Evolutionary conservation across 257 asterid species (phyloP).

Genomic region (Oldenlandia corymbosa): DNA sequence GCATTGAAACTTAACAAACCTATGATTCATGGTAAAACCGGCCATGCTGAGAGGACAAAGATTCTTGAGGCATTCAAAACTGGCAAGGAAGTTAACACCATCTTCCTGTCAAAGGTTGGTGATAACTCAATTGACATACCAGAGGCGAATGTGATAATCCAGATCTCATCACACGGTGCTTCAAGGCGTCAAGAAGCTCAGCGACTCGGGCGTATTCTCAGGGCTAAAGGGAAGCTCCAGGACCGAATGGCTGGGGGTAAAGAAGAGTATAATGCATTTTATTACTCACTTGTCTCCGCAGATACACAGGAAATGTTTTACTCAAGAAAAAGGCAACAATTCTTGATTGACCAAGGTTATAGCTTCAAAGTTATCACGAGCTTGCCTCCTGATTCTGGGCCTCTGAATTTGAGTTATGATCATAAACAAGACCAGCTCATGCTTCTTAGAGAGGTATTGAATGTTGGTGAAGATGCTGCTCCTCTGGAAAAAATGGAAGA

Average conservation of each 20-base stretch:
- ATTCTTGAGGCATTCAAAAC: slow-evolving; percentile 96
- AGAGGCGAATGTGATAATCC: slow-evolving; percentile 96
- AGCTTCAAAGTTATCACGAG: slow-evolving; percentile 95
- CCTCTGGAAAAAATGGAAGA: slow-evolving; percentile 94
- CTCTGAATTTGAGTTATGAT: slow-evolving; percentile 61
- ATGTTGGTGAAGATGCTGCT: slow-evolving; percentile 81
- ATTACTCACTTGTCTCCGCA: slow-evolving; percentile 95
- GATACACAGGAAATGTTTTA: slow-evolving; percentile 99
- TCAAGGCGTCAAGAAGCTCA: slow-evolving; percentile 99
- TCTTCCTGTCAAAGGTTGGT: slow-evolving; percentile 99
- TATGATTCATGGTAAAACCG: slow-evolving; percentile 97
- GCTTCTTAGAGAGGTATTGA: slow-evolving; percentile 85
- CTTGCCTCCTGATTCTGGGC: slow-evolving; percentile 85
- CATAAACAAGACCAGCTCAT: slow-evolving; percentile 68
- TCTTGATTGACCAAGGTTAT: slow-evolving; percentile 96
- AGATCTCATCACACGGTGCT: slow-evolving; percentile 99
- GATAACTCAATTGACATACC: slow-evolving; percentile 99
- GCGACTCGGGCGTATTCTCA: slow-evolving; percentile 99
- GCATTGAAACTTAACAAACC: slow-evolving; percentile 93
- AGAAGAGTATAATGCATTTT: slow-evolving; percentile 96
- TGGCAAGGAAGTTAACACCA: slow-evolving; percentile 74
- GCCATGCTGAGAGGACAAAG: slow-evolving; percentile 94
- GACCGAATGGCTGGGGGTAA: slow-evolving; percentile 95
- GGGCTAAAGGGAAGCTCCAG: slow-evolving; percentile 98
- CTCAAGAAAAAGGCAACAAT: slow-evolving; percentile 95